Base-by-base conservation (phyloP, 768 basidiomycete genomes). In the Rhizopogon vinicolor region DNA sequence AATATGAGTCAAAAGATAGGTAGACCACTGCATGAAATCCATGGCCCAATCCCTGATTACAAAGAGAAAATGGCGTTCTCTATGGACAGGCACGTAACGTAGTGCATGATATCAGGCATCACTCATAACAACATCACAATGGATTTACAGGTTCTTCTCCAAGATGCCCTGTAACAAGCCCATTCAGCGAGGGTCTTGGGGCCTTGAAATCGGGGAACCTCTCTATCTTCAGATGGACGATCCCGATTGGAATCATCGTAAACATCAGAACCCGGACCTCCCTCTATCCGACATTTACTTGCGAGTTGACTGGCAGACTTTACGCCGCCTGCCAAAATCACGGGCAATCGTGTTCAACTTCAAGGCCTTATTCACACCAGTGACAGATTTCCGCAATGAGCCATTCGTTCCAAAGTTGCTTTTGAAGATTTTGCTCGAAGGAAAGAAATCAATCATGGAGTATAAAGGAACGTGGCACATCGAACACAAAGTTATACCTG, bases 291-390 rank as follows among this genome's bases (percentile, higher is more conserved):
- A 78, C 50, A 68, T 81, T 25, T 65, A 72, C 58, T 58, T 83
- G 41, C 75, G 80, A 13, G 78, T 83, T 18, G 79, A 82, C 54
- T 82, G 80, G 80, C 81, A 83, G 60, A 81, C 79, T 7, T 62
- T 82, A 33, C 72, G 79, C 16, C 73, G 78, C 33, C 62, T 82
- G 42, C 80, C 81, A 12, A 64, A 65, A 52, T 79, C 80, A 6
- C 66, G 66, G 10, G 76, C 78, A 0, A 78, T 83, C 25, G 68
- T 78, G 7, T 82, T 82, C 68, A 81, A 80, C 60, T 81, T 75
- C 64, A 82, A 79, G 58, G 74, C 78, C 9, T 64, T 83, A 25
- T 83, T 82, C 63, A 82, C 79, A 2, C 79, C 80, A 0, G 58
- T 78, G 19, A 71, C 68, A 10, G 62, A 74, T 25, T 75, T 82